Evolutionary conservation across 192 early-diverging fungal genomes (phyloP).

Genomic region (Coemansia sp.): DNA sequence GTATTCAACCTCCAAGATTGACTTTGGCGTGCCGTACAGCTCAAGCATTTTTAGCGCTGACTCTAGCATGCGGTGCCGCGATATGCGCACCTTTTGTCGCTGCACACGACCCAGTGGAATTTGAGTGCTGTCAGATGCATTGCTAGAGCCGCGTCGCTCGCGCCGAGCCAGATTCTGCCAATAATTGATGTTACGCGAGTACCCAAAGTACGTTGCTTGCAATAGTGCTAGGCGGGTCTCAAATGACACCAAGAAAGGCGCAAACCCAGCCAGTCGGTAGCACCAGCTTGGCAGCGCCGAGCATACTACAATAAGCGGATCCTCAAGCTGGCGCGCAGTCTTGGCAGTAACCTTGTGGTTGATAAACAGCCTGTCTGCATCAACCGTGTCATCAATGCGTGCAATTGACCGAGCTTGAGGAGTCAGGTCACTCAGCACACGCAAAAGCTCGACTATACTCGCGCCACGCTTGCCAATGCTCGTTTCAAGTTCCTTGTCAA

Average conservation of each 20-base stretch:
- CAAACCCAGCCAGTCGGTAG: conserved; percentile 58
- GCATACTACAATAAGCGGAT: conserved; percentile 86
- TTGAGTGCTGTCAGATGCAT: conserved; percentile 7
- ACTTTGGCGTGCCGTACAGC: conserved; percentile 66
- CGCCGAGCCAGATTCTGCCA: conserved; percentile 57
- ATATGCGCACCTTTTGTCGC: conserved; percentile 87
- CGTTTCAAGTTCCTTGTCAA: background rate
- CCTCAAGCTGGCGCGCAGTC: conserved; percentile 80
- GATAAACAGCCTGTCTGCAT: conserved; percentile 55
- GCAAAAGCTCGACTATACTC: conserved; percentile 15
- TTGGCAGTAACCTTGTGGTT: conserved; percentile 85
- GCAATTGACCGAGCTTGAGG: background rate
- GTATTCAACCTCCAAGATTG: conserved; percentile 90
- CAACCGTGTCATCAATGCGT: background rate
- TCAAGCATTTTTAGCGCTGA: conserved; percentile 86
- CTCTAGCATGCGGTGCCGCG: conserved; percentile 73
- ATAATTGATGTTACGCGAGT: conserved; percentile 70
- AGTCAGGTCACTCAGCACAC: conserved; percentile 11
- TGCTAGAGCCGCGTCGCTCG: conserved; percentile 10
- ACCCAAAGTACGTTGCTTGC: conserved; percentile 85
- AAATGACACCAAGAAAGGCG: conserved; percentile 82
- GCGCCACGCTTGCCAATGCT: conserved; percentile 16
- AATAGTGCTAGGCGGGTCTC: conserved; percentile 76
- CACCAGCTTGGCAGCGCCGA: conserved; percentile 78
- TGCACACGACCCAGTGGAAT: conserved; percentile 69